phyloP scores from a whole-genome alignment of 768 basidiomycete genomes.

The Coprinellus micaceus region DNA sequence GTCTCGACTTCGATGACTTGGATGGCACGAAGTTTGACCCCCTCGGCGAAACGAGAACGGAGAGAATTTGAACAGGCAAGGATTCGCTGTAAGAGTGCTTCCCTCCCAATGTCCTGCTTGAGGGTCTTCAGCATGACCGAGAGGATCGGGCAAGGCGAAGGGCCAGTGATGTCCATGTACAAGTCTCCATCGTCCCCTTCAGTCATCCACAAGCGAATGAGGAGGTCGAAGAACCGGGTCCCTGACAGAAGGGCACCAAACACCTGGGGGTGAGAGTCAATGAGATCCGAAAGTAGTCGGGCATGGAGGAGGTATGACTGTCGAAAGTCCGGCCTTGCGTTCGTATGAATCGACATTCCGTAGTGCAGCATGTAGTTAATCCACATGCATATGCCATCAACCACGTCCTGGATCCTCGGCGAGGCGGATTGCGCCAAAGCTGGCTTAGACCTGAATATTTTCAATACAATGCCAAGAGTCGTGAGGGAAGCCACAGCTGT shows the following conservation, averaged over 20 bases:
- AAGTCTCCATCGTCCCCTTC: not conserved
- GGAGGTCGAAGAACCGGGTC: not conserved
- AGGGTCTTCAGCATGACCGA: not conserved
- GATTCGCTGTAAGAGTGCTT: not conserved
- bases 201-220: conserved; percentile 1
- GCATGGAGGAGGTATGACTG: not conserved
- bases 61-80: not conserved
- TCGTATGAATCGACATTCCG: not conserved
- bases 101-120: not conserved
- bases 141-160: not conserved
- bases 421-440: not conserved
- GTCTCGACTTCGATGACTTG: not conserved
- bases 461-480: too few species aligned
- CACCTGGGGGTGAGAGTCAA: not conserved
- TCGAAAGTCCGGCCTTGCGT: not conserved
- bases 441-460: not conserved
- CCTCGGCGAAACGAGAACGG: not conserved
- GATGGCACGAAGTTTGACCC: not conserved
- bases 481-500: not conserved
- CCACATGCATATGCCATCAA: not conserved
- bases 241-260: not conserved
- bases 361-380: not conserved
- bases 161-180: not conserved
- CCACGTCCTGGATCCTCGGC: not conserved
- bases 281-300: not conserved